These are phyloP conservation scores for Primulina tabacum DNA, from an alignment of 257 asterid species.

Conservation along the genomic window DNA sequence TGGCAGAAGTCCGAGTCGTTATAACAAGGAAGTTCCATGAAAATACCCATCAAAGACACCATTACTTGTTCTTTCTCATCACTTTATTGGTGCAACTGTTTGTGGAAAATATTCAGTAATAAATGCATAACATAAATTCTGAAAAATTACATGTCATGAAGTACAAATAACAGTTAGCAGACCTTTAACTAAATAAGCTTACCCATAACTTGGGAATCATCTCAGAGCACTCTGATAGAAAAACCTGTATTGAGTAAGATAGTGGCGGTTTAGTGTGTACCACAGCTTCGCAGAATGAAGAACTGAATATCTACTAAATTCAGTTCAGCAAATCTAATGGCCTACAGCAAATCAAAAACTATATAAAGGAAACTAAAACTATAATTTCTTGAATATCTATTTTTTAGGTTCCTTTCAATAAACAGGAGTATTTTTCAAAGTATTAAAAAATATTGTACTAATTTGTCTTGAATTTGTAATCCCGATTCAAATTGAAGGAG, in stretches of 20 bases:
- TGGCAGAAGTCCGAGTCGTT: slow-evolving; percentile 63
- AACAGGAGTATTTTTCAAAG: neutral
- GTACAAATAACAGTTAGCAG: slow-evolving; percentile 14
- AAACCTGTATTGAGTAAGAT: slow-evolving; percentile 61
- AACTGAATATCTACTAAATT: slow-evolving; percentile 4
- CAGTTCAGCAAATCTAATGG: slow-evolving; percentile 10
- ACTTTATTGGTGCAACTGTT: neutral
- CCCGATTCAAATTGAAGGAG: neutral
- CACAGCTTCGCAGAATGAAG: slow-evolving; percentile 7
- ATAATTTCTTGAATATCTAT: slow-evolving; percentile 2
- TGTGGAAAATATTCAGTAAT: neutral
- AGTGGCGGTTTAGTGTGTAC: slow-evolving; percentile 27
- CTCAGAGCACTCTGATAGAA: slow-evolving; percentile 96
- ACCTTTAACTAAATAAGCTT: slow-evolving; percentile 33
- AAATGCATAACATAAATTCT: neutral
- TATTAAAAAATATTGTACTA: neutral
- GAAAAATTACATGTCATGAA: neutral
- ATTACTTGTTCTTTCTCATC: neutral
- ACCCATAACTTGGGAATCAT: slow-evolving; percentile 97
- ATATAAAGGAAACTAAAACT: slow-evolving; percentile 11
- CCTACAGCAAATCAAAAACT: neutral
- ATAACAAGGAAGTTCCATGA: slow-evolving; percentile 37
- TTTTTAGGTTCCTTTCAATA: neutral
- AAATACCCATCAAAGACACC: neutral
- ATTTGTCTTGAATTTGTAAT: neutral